Base-by-base conservation (phyloP, 1,139 yeast species). In the Diutina catenulata region DNA sequence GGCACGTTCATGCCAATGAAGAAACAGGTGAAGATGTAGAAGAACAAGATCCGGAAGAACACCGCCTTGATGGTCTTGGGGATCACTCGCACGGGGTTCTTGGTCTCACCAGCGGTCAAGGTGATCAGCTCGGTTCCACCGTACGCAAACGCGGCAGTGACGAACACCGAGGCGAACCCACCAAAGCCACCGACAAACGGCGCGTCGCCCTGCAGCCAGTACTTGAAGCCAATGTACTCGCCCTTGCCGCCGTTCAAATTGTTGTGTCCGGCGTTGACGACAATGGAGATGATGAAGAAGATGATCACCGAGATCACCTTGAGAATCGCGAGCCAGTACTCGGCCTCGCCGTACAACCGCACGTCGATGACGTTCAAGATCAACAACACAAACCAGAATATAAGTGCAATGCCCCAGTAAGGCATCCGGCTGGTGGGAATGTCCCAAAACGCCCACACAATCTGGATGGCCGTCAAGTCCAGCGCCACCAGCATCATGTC, bases 281-380 rank as follows among this genome's bases (percentile, higher is more conserved):
- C 21, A 10, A 31, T 31, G 20, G 35, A 19, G 22, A 31, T 31
- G 9, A 31, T 31, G n/a, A 31, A 31, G 13, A 21, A 31, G 11
- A 31, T 21, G 5, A 31, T 31, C 7, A 31, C 21, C 19, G 35
- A 21, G 26, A 25, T 26, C 25, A 31, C 35, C 7, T 31, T 31
- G 6, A 31, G 25, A 13, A 31, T 20, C 14, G 35, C 21, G 14
- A 82, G 59, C 88, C 88, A 81, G 52, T 82, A 83, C 56, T 83
- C 94, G 37, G 73, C 57, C 52, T 83, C 94, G 28, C 94, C 94
- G 51, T 79, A 84, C 40, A 69, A 62, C 42, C 68, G 65, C 29
- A 84, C 94, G 0, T 91, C 87, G 47, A 80, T 73, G 19, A 81
- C 56, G 45, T 83, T 80, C 46, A 84, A 19, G 6, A 31, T 6